Evolutionary conservation across 441 rosid genomes (phyloP).

Genomic region (Breynia disticha): DNA sequence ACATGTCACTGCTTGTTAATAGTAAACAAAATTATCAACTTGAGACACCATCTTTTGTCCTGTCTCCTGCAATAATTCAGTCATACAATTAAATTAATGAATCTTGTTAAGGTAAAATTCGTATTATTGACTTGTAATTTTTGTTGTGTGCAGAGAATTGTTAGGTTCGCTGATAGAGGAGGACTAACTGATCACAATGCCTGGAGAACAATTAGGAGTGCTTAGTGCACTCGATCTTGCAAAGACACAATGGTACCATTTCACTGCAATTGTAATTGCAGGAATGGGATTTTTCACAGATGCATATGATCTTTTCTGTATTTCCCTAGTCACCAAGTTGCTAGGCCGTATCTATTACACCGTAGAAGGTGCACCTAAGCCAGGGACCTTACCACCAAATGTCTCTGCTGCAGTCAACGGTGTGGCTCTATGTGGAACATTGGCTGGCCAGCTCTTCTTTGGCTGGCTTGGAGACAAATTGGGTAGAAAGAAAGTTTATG

Average conservation of each 20-base stretch:
- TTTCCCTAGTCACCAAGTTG: constrained; percentile 65
- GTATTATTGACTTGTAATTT: too few species aligned
- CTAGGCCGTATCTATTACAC: constrained; percentile 74
- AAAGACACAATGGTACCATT: constrained; percentile 75
- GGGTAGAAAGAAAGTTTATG: constrained; percentile 76
- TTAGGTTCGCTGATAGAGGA: not conserved
- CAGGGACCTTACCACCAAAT: constrained; percentile 59
- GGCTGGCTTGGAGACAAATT: constrained; percentile 82
- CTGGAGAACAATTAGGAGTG: constrained; percentile 35
- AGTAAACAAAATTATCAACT: too few species aligned
- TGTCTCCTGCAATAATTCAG: too few species aligned
- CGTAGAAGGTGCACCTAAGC: constrained; percentile 36
- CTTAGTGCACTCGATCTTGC: constrained; percentile 68
- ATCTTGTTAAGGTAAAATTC: too few species aligned
- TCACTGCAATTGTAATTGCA: constrained; percentile 65
- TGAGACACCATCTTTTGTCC: too few species aligned
- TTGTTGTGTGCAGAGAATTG: not conserved
- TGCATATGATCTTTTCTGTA: constrained; percentile 76
- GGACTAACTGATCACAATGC: constrained; percentile 21
- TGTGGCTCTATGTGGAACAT: constrained; percentile 64
- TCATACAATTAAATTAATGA: too few species aligned
- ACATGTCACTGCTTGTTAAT: too few species aligned
- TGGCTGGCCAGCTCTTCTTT: constrained; percentile 72
- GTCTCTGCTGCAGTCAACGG: constrained; percentile 75
- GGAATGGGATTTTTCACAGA: constrained; percentile 91